phyloP scores from a whole-genome alignment of 2,329 filamentous ascomycete genomes.

The Dactylellina leptospora region DNA sequence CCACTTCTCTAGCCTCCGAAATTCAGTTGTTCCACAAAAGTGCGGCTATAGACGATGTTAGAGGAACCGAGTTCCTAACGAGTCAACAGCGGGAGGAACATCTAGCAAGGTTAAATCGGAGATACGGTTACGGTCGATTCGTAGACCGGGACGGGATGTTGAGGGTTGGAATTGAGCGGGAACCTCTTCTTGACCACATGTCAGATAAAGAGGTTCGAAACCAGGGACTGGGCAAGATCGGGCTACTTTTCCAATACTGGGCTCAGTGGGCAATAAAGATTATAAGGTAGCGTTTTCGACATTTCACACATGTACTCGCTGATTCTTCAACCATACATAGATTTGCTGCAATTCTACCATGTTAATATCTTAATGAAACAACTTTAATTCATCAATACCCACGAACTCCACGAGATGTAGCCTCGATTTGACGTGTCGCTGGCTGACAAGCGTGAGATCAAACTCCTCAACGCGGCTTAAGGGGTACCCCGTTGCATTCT shows the following conservation, averaged over 20 bases:
- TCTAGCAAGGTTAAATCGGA: slow-evolving; percentile 30
- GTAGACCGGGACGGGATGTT: slow-evolving; percentile 20
- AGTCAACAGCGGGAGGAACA: slow-evolving; percentile 44
- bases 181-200: slow-evolving; percentile 36
- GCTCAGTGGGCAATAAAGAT: neutral
- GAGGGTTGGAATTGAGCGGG: slow-evolving; percentile 39
- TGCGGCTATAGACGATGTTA: slow-evolving; percentile 45
- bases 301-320: no score
- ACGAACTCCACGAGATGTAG: no score
- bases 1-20: slow-evolving; percentile 53
- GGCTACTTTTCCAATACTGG: slow-evolving; percentile 18
- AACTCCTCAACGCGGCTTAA: no score
- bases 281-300: slow-evolving; percentile 5
- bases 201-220: slow-evolving; percentile 38
- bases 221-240: slow-evolving; percentile 36
- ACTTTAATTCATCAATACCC: no score
- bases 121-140: slow-evolving; percentile 54
- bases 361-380: no score
- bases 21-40: slow-evolving; percentile 54
- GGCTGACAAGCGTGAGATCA: no score
- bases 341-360: neutral
- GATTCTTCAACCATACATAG: no score
- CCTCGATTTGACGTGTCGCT: no score
- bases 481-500: no score
- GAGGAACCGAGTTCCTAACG: slow-evolving; percentile 49